A percentile compares a stretch with the other conserved stretches of the same genome.
phyloP scores from a whole-genome alignment of 257 asterid genomes.

The Solanum pimpinellifolium region DNA sequence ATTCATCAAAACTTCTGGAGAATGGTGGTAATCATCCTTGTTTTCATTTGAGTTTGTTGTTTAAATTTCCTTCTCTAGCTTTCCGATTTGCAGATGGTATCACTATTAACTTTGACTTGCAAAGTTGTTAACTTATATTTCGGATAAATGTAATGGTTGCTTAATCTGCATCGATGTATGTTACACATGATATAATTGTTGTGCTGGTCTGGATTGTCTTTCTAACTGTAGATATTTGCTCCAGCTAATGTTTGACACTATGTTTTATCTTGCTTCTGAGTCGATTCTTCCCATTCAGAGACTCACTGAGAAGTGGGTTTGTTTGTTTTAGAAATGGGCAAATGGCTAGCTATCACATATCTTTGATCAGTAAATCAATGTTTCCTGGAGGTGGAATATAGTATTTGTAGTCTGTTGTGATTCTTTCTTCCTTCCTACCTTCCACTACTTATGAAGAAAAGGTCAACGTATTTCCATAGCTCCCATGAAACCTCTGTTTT shows the following conservation, averaged over 20 bases:
- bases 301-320: not conserved
- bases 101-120: not conserved
- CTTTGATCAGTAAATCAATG: not conserved
- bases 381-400: not conserved
- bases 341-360: not conserved
- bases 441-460: not conserved
- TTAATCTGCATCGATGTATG: not conserved
- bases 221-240: not conserved
- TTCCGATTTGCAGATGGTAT: not conserved
- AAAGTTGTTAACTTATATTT: not conserved
- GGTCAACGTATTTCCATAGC: not conserved
- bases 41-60: not conserved
- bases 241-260: not conserved
- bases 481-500: not conserved
- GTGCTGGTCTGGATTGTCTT: not conserved
- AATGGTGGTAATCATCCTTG: conserved; percentile 43
- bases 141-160: not conserved
- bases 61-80: not conserved
- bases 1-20: conserved; percentile 92
- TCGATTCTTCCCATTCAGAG: not conserved
- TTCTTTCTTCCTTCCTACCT: not conserved
- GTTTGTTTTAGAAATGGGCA: not conserved
- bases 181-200: not conserved
- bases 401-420: not conserved
- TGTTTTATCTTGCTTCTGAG: not conserved